Percentiles rank a stretch among this genome's conserved stretches.
Conservation (phyloP, 257 asterid genomes). For the Solanum chiquidenum region DNA sequence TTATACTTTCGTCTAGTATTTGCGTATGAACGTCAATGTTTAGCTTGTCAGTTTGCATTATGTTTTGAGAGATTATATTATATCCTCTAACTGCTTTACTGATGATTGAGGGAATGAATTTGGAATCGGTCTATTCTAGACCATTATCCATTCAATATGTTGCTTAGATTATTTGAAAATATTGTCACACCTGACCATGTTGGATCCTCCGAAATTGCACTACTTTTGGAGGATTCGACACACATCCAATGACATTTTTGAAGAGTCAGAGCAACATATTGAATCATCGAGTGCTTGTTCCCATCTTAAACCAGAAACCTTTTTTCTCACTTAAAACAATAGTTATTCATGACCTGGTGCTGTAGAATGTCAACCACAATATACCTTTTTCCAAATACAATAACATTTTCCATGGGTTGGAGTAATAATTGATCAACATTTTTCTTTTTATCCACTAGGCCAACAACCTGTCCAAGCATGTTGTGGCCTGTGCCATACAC, state of each 20-base stretch:
- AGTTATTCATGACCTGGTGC: neutral
- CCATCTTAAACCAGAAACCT: neutral
- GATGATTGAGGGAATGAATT: neutral
- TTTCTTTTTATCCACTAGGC: too few species aligned
- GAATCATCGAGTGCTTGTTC: neutral
- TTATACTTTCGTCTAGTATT: neutral
- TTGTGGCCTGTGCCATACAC: neutral
- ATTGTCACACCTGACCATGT: neutral
- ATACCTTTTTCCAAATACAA: too few species aligned
- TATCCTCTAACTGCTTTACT: neutral
- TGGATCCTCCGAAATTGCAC: neutral
- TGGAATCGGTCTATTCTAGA: neutral
- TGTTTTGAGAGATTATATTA: neutral
- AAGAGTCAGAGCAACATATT: neutral
- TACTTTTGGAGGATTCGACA: neutral
- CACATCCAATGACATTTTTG: neutral
- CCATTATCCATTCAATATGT: neutral
- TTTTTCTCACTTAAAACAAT: neutral
- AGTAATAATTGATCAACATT: too few species aligned
- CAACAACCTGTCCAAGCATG: neutral
- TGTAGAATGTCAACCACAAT: neutral
- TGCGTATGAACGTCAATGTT: neutral
- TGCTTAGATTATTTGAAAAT: neutral
- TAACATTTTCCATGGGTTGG: too few species aligned
- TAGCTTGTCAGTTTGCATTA: neutral